Evolutionary conservation across 495 filamentous ascomycete species (phyloP), one percentile per base, ranked within the genome.

Genomic region (Margaritispora aquatica): DNA sequence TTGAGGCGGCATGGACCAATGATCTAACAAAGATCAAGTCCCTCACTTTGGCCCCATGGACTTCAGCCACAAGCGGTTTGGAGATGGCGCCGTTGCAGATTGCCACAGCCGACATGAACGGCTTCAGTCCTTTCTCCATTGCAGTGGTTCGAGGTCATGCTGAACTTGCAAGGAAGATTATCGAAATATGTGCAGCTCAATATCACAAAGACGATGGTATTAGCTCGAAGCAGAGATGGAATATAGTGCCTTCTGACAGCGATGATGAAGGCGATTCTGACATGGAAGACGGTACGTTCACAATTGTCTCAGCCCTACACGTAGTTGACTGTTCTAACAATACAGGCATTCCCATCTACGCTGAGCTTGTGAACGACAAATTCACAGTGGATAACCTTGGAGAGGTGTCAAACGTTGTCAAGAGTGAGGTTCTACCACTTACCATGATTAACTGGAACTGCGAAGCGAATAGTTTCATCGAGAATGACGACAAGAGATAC

Each of bases 371-470:
- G 26, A 77, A 84, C 55, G 78, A 80, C 15, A 70, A 78, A 19
- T 89, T 85, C 66, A 92, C 87, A 0, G 76, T 89, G 56, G 87
- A 91, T 2, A 82, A 88, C 61, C 71, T 91, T 34, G 88, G 86
- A 1, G 77, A 86, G 62, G 74, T 84, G 1, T 78, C 78, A 1
- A 83, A 77, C 44, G 69, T 85, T 48, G 84, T 88, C 21, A 83
- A 87, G 63, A 85, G 84, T 55, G 65, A 73, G 11, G 69, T 77
- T 3, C 73, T 74, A 23, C 84, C 88, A 15, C 57, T 77, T 3
- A 51, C 61, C 0, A 63, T 83, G 36, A 63, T 88, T 7, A 29
- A 57, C 7, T 74, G 71, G 72, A 0, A 0, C 0, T 67, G 61
- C 26, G 13, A 0, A 19, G 23, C 50, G 2, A 13, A 50, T 20